Base-by-base conservation (phyloP, 768 basidiomycete genomes). In the Mrakia gelida region DNA sequence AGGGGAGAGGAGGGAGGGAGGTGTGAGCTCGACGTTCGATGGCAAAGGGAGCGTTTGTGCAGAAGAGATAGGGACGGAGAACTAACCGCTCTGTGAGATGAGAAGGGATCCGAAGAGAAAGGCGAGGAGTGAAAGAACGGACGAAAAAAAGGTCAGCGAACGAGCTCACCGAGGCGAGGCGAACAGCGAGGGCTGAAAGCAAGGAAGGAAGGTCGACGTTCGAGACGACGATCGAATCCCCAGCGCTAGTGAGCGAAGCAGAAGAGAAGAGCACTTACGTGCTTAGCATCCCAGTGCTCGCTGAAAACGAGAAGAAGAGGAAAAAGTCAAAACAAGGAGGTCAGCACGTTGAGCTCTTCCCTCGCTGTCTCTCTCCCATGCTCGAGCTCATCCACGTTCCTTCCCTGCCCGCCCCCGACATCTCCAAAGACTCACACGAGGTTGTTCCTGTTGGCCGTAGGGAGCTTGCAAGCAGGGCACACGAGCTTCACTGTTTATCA, bases 391-490 rank as follows among this genome's bases (percentile, higher is more conserved):
- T 72, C 71, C 23, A 38, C 45, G 71, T 52, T 52, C 23, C n/a
- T 30, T 26, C 11, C 34, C 38, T 38, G 26, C 7, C 43, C 30
- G 43, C 43, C 9, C 18, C 1, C 3, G 45, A n/a, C 7, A 52
- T 30, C 38, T 11, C 10, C 30, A 71, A 43, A 15, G 70, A 23
- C 23, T 43, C 43, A 52, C 32, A 32, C 21, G 30, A 76, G 28
- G 65, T 68, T 68, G 65, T 68, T 54, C 52, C 54, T 70, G 75
- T 76, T 76, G 26, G 75, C 75, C 0, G 49, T 32, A 7, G 76
- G 76, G 56, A 62, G 61, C 76, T 77, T 77, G 76, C 76, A 77
- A 21, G 59, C 59, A 7, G 76, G 76, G 54, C 76, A 77, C 41
- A 77, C 45, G 71, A 77, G 71, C 61, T 77, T 77, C 38, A 77